Percentiles rank a stretch among this genome's conserved stretches.
Conservation (phyloP, 2,329 filamentous ascomycete species). For the Emmonsiellopsis sp. region DNA sequence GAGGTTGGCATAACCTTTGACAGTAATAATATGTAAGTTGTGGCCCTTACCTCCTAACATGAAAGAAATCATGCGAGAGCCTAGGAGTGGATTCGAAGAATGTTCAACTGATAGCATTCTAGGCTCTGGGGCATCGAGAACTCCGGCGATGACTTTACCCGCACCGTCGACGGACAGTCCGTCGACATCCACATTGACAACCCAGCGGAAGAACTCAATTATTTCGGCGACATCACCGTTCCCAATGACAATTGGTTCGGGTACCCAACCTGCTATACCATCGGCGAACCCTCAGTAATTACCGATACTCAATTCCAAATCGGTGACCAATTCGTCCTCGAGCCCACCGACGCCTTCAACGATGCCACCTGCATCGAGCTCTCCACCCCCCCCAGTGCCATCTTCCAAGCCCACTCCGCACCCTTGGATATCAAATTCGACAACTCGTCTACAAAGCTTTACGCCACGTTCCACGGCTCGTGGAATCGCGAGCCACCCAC, state of each 20-base stretch:
- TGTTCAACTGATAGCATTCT: conserved; percentile 20
- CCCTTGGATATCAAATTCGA: conserved; percentile 64
- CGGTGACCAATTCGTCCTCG: conserved; percentile 43
- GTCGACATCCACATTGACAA: conserved; percentile 59
- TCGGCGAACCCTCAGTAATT: conserved; percentile 49
- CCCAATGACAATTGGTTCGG: conserved; percentile 48
- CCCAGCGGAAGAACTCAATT: conserved; percentile 66
- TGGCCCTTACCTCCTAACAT: not conserved
- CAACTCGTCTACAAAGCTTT: conserved; percentile 48
- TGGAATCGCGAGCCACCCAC: conserved; percentile 47
- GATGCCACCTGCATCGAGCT: conserved; percentile 37
- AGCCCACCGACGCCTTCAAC: conserved; percentile 33
- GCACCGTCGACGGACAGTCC: conserved; percentile 25
- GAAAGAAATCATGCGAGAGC: not conserved
- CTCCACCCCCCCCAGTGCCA: conserved; percentile 41
- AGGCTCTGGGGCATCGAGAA: conserved; percentile 57
- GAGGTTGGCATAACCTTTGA: conserved; percentile 56
- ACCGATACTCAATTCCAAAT: conserved; percentile 37
- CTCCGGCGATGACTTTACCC: conserved; percentile 45
- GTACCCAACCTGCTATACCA: conserved; percentile 60
- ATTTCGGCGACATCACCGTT: conserved; percentile 23
- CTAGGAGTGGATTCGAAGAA: not conserved
- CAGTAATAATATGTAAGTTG: conserved; percentile 33
- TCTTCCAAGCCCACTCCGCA: conserved; percentile 58
- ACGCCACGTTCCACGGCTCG: conserved; percentile 62